Evolutionary conservation across 2,329 filamentous ascomycete species (phyloP).

Genomic region (Coniella lustricola): DNA sequence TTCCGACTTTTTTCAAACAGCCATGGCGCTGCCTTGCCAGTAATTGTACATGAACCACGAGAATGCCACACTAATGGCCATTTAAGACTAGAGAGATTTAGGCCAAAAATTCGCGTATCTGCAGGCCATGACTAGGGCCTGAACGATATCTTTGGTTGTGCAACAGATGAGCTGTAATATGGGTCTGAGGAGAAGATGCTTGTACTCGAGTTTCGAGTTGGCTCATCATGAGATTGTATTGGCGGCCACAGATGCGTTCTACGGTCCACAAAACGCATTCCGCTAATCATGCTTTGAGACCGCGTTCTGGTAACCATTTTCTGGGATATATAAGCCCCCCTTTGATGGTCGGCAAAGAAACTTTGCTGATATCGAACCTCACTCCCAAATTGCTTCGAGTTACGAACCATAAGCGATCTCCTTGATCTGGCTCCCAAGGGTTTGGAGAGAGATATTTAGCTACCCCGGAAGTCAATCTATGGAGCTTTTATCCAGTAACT

Average conservation of each 20-base stretch:
- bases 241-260: slow-evolving; percentile 7
- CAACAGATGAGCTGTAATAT: no score
- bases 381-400: slow-evolving; percentile 3
- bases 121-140: slow-evolving; percentile 10
- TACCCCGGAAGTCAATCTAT: slow-evolving; percentile 1
- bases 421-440: slow-evolving; percentile 4
- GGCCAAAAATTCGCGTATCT: no score
- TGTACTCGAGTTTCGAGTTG: neutral
- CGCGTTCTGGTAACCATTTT: neutral
- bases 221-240: slow-evolving; percentile 1
- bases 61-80: no score
- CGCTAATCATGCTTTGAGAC: slow-evolving; percentile 2
- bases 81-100: no score
- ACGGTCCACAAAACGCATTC: slow-evolving; percentile 9
- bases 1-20: no score
- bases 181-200: no score
- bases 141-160: neutral
- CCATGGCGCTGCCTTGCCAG: no score
- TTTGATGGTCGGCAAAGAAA: no score
- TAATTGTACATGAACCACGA: no score
- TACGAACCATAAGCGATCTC: slow-evolving; percentile 3
- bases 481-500: slow-evolving; percentile 3
- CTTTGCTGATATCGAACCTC: no score
- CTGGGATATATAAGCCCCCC: slow-evolving; percentile 8
- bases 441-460: neutral